These are phyloP conservation scores for Backusella tarrabulga DNA, from an alignment of 192 early-diverging fungal genomes.

Conservation along the genomic window DNA sequence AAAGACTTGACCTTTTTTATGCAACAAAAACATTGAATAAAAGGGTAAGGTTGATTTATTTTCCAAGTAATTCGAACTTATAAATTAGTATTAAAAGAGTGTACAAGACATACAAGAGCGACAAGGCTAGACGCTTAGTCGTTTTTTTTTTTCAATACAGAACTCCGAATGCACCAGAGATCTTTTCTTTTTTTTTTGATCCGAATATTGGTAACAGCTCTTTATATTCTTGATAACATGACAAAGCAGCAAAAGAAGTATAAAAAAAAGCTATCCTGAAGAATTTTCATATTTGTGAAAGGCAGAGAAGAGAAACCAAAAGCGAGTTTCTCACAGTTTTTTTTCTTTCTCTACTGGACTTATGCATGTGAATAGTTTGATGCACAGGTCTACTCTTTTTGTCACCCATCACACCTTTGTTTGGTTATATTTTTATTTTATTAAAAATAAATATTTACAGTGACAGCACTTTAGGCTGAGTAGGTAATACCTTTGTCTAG, in stretches of 20 bases:
- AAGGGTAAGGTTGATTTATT: background rate
- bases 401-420: background rate
- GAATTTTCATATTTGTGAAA: background rate
- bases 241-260: background rate
- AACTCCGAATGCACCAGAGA: conserved; percentile 4
- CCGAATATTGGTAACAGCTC: background rate
- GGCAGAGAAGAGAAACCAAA: background rate
- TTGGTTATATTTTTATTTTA: background rate
- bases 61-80: background rate
- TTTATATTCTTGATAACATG: background rate
- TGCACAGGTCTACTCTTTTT: conserved; percentile 1
- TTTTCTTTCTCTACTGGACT: background rate
- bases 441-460: background rate
- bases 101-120: background rate
- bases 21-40: background rate
- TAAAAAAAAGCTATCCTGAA: background rate
- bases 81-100: background rate
- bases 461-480: background rate
- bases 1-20: background rate
- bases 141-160: background rate
- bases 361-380: background rate
- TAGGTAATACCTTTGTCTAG: background rate
- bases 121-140: background rate
- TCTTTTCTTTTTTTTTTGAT: background rate
- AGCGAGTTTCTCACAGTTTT: background rate